Conservation (phyloP, 805 yeast genomes). For the Clavispora santaluciae region DNA sequence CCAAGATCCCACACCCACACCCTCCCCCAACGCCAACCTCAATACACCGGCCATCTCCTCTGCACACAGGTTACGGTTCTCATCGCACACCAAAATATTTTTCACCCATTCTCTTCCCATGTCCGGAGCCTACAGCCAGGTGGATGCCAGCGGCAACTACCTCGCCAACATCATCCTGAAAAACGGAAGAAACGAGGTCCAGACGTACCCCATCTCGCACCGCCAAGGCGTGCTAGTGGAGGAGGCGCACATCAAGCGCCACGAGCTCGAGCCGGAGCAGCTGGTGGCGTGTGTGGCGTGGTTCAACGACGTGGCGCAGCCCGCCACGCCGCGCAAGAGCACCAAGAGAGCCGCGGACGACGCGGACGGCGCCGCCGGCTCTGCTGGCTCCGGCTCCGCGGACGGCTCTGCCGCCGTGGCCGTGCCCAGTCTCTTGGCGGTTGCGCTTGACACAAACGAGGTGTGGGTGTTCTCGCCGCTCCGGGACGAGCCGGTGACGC, state of each 20-base stretch:
- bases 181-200: conserved; percentile 44
- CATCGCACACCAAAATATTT: conserved; percentile 5
- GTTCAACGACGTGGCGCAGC: conserved; percentile 18
- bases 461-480: conserved; percentile 42
- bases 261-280: conserved; percentile 41
- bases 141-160: conserved; percentile 27
- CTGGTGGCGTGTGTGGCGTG: conserved; percentile 33
- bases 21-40: not conserved
- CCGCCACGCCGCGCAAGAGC: conserved; percentile 21
- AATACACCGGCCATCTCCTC: too few relatives aligned
- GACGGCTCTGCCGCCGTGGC: not conserved
- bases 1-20: too few relatives aligned
- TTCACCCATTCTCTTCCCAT: conserved; percentile 4
- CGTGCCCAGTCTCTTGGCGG: conserved; percentile 21
- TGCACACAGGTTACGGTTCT: conserved; percentile 1
- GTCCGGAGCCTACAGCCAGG: conserved; percentile 14
- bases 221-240: not conserved
- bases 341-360: conserved; percentile 6
- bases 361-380: conserved; percentile 1
- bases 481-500: conserved; percentile 32
- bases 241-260: conserved; percentile 5
- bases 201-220: conserved; percentile 28
- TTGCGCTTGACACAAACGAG: conserved; percentile 31
- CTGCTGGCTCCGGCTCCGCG: not conserved
- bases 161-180: conserved; percentile 39